These are phyloP conservation scores for Actinomortierella ambigua DNA, from an alignment of 371 early-diverging fungal species.

Conservation along the genomic window DNA sequence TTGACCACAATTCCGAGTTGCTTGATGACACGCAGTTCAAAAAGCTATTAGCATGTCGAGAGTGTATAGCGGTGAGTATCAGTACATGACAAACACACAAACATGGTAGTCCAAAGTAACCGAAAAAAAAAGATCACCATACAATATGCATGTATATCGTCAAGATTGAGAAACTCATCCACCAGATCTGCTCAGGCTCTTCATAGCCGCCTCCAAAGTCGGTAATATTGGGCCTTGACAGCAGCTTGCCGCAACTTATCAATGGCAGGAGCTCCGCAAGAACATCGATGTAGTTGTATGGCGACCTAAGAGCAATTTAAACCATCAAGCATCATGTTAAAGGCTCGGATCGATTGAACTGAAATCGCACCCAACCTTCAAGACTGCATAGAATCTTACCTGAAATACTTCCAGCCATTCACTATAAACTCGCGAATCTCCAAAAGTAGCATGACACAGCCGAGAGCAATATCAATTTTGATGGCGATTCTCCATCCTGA, in stretches of 20 bases:
- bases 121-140: conserved; percentile 12
- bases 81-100: neutral
- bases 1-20: conserved; percentile 44
- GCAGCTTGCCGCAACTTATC: conserved; percentile 19
- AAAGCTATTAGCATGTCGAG: conserved; percentile 8
- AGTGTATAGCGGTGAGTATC: neutral
- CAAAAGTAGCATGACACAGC: conserved; percentile 16
- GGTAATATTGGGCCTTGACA: conserved; percentile 1
- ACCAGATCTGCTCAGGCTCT: conserved; percentile 28
- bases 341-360: neutral
- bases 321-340: neutral
- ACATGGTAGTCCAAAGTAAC: neutral
- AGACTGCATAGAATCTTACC: conserved; percentile 4
- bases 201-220: neutral
- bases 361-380: neutral
- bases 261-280: conserved; percentile 18
- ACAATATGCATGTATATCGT: conserved; percentile 37
- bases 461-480: conserved; percentile 11
- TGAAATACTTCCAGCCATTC: conserved; percentile 26
- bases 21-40: conserved; percentile 32
- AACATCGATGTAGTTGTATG: conserved; percentile 38
- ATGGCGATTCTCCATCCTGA: no score
- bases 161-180: conserved; percentile 37
- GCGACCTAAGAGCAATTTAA: conserved; percentile 16
- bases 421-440: conserved; percentile 27